These are phyloP conservation scores for Calonectria pseudoturangicola DNA, from an alignment of 2,329 filamentous ascomycete species.

Conservation along the genomic window DNA sequence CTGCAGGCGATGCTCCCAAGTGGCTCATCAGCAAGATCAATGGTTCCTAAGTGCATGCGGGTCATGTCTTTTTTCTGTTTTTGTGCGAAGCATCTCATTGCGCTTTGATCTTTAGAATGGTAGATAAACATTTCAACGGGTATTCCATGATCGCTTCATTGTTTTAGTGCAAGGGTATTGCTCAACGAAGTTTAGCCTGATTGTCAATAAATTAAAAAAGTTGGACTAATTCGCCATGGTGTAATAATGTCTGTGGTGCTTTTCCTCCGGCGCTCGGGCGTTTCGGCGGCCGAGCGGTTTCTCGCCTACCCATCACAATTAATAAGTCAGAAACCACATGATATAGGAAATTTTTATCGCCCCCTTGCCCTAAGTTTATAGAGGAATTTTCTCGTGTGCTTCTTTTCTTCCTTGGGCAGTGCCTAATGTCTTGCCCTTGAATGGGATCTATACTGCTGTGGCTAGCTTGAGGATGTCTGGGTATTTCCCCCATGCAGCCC, in stretches of 20 bases:
- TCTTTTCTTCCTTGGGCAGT: no score
- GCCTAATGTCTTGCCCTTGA: no score
- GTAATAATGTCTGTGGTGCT: neutral
- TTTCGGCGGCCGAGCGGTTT: no score
- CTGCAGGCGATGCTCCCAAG: neutral
- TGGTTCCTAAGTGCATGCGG: neutral
- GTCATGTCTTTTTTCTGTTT: neutral
- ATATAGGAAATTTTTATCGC: no score
- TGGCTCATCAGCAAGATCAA: constrained; percentile 27
- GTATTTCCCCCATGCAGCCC: neutral
- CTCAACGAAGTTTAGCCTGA: constrained; percentile 8
- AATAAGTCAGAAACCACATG: no score
- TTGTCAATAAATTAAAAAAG: constrained; percentile 14
- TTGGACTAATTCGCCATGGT: neutral
- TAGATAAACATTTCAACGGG: constrained; percentile 4
- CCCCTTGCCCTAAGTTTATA: no score
- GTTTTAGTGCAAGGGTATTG: constrained; percentile 6
- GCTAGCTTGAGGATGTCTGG: neutral
- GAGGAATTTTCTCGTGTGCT: no score
- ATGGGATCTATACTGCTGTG: neutral
- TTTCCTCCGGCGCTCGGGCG: neutral
- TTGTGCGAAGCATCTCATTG: neutral
- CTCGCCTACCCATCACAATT: no score
- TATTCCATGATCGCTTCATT: neutral
- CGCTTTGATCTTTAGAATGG: constrained; percentile 2